Percentiles rank a stretch among this genome's conserved stretches.
Evolutionary conservation across 202 grass and related monocot genomes (phyloP).

Genomic region (Bolboschoenoplectus hybrid): DNA sequence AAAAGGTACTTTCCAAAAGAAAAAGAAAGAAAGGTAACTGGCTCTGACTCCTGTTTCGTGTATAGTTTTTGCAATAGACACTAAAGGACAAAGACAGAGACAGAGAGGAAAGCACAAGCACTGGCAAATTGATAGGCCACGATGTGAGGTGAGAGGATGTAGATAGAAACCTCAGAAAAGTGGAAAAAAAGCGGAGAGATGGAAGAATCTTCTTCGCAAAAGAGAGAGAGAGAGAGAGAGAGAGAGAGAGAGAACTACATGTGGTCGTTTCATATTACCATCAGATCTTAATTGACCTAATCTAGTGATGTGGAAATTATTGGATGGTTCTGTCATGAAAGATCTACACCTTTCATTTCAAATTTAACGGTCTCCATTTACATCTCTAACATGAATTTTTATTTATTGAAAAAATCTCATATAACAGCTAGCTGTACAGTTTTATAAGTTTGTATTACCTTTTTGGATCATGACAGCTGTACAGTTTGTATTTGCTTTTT

Average conservation of each 20-base stretch:
- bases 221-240: not conserved
- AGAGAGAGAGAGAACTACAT: no score
- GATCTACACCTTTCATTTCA: not conserved
- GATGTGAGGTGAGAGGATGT: not conserved
- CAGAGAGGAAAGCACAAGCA: not conserved
- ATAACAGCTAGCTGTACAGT: no score
- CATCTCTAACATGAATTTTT: no score
- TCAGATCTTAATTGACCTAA: not conserved
- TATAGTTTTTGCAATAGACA: not conserved
- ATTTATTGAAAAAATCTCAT: no score
- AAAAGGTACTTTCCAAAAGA: not conserved
- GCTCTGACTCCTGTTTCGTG: not conserved
- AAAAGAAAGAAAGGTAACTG: not conserved
- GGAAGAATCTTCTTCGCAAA: not conserved
- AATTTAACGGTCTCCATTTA: no score
- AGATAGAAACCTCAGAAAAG: not conserved
- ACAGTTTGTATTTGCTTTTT: no score
- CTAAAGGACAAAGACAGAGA: not conserved
- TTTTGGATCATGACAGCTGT: no score
- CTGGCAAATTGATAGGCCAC: conserved; percentile 2
- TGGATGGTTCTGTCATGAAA: not conserved
- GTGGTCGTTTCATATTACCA: not conserved
- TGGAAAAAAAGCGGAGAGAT: not conserved
- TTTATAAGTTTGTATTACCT: no score
- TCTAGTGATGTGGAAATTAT: not conserved